These are phyloP conservation scores for Purpureocillium lavendulum DNA, from an alignment of 2,329 filamentous ascomycete species.

Conservation along the genomic window DNA sequence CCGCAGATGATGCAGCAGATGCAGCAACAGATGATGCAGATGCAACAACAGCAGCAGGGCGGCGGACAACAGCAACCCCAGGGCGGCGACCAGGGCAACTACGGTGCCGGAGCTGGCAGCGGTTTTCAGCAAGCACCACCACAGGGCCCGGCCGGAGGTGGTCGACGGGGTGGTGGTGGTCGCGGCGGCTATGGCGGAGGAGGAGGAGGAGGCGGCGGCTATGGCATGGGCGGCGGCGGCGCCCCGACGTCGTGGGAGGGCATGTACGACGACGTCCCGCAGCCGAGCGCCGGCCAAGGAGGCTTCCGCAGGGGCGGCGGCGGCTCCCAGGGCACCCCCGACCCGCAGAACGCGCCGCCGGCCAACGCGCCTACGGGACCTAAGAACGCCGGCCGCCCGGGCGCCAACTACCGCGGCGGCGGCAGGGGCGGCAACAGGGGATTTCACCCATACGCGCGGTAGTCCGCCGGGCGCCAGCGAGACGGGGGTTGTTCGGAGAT, in stretches of 20 bases:
- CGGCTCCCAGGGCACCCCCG: slow-evolving; percentile 24
- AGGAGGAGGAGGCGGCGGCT: slow-evolving; percentile 21
- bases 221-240: slow-evolving; percentile 33
- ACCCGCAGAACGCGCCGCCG: slow-evolving; percentile 39
- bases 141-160: slow-evolving; percentile 15
- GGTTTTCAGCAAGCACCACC: slow-evolving; percentile 41
- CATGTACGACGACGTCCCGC: slow-evolving; percentile 94
- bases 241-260: slow-evolving; percentile 89
- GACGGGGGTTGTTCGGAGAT: no score
- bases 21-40: slow-evolving; percentile 32
- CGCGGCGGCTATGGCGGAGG: slow-evolving; percentile 18
- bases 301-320: slow-evolving; percentile 34
- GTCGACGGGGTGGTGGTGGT: slow-evolving; percentile 9
- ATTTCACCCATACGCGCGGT: slow-evolving; percentile 66
- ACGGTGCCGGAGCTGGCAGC: slow-evolving; percentile 9
- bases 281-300: slow-evolving; percentile 54
- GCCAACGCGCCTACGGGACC: slow-evolving; percentile 78
- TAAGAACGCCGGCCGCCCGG: slow-evolving; percentile 87
- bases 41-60: slow-evolving; percentile 15
- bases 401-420: slow-evolving; percentile 88
- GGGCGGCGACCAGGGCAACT: slow-evolving; percentile 18
- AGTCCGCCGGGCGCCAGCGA: neutral
- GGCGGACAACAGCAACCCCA: slow-evolving; percentile 25
- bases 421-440: slow-evolving; percentile 67
- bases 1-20: slow-evolving; percentile 48